Base-by-base conservation (phyloP, 208 protist species). In the Wallacemonas sp. region DNA sequence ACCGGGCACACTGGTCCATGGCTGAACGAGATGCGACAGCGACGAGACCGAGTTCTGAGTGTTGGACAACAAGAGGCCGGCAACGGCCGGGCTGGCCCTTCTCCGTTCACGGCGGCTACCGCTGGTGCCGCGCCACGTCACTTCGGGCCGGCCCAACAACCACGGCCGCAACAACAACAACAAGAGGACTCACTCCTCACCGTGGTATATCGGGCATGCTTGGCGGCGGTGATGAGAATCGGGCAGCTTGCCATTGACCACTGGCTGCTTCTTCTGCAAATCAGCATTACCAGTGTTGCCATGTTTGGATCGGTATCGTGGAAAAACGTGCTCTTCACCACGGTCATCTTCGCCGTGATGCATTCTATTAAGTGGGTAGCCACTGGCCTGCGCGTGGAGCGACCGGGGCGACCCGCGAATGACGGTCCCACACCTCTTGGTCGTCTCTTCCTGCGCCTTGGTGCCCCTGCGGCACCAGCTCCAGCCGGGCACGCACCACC, bases 401-500 rank as follows among this genome's bases (percentile, higher is more conserved):
- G 42, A 2, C 45, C 14, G 2, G 44, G 34, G 3, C 46, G 44
- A 5, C 4, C 6, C 34, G 46, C n/a, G 0, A n/a, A 56, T 33
- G 21, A 42, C 62, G 62, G 62, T 36, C 62, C 46, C 22, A 67
- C 44, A 8, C 34, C 33, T 15, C 47, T 58, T 6, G 62, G 44
- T 5, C 39, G 46, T 36, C n/a, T 67, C 8, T 33, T 55, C 33
- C 26, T 19, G n/a, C 8, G 11, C 21, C 5, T 31, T 15, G 62
- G 22, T 31, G 31, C 30, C 0, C 12, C 15, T n/a, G 24, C 21
- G 36, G 27, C 33, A 11, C 39, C 56, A 6, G 8, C 21, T 4
- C 30, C 12, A 15, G 6, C 30, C 12, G 12, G 4, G 38, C 5
- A 5, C 34, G 9, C 36, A 17, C 36, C 36, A 41, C 30, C 22